Conservation (phyloP, 2,329 filamentous ascomycete genomes). For the Colletotrichum godetiae region DNA sequence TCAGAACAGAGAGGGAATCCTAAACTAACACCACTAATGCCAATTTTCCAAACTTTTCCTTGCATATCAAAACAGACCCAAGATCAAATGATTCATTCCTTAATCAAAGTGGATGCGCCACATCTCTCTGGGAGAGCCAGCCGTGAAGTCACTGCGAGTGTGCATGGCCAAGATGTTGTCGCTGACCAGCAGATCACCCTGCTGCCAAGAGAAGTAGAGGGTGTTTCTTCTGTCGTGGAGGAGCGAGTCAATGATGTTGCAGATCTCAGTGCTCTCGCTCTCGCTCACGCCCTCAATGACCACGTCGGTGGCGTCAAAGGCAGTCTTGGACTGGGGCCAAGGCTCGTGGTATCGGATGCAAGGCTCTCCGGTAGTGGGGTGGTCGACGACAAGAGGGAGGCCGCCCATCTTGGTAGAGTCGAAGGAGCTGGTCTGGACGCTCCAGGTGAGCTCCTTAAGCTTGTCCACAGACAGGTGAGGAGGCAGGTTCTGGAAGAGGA, state of each 20-base stretch:
- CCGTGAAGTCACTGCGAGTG: slow-evolving; percentile 57
- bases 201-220: slow-evolving; percentile 63
- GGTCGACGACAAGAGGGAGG: slow-evolving; percentile 56
- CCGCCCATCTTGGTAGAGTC: slow-evolving; percentile 53
- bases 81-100: background rate
- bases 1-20: slow-evolving; percentile 17
- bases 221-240: slow-evolving; percentile 63
- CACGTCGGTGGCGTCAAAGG: slow-evolving; percentile 58
- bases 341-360: slow-evolving; percentile 67
- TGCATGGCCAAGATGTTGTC: slow-evolving; percentile 64
- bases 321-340: slow-evolving; percentile 63
- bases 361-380: slow-evolving; percentile 56
- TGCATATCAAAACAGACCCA: slow-evolving; percentile 6
- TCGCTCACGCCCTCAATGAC: slow-evolving; percentile 51
- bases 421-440: slow-evolving; percentile 60
- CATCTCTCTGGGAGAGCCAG: slow-evolving; percentile 56
- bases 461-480: slow-evolving; percentile 47
- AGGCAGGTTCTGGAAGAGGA: slow-evolving; percentile 60
- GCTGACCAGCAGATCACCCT: slow-evolving; percentile 64
- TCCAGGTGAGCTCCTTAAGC: slow-evolving; percentile 58
- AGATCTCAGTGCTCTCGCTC: slow-evolving; percentile 48
- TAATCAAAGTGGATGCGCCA: slow-evolving; percentile 64
- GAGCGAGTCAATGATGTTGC: slow-evolving; percentile 52
- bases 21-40: slow-evolving; percentile 6
- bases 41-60: slow-evolving; percentile 12